Evolutionary conservation across 805 yeast species (phyloP).

Genomic region (Jamesozyma rosinii): DNA sequence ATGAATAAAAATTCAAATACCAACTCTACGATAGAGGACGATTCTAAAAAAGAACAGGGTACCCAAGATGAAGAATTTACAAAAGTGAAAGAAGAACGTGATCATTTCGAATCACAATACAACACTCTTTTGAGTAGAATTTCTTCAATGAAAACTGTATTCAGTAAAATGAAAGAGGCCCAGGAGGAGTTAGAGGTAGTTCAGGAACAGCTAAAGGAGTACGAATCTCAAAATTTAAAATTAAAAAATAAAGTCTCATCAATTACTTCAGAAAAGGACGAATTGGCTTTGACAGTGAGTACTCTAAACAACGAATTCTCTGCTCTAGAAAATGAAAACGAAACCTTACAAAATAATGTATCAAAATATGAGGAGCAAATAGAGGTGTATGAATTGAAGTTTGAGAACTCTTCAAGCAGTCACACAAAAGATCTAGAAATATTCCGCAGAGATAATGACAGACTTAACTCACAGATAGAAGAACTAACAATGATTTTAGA

Average conservation of each 20-base stretch:
- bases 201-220: conserved; percentile 41
- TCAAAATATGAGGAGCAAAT: conserved; percentile 38
- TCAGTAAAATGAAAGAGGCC: conserved; percentile 63
- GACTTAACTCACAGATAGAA: conserved; percentile 23
- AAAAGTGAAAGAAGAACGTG: conserved; percentile 42
- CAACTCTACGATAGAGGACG: neutral
- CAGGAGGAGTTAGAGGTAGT: conserved; percentile 51
- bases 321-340: conserved; percentile 43
- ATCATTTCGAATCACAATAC: conserved; percentile 48
- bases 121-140: conserved; percentile 52
- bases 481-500: conserved; percentile 34
- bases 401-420: conserved; percentile 33
- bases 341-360: conserved; percentile 45
- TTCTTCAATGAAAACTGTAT: conserved; percentile 65
- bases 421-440: conserved; percentile 29
- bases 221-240: conserved; percentile 36
- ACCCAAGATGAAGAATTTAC: conserved; percentile 12
- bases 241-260: conserved; percentile 30
- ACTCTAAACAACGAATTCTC: conserved; percentile 36
- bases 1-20: conserved; percentile 2
- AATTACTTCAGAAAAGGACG: conserved; percentile 28
- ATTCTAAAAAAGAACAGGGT: too few relatives aligned
- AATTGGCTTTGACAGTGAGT: conserved; percentile 27
- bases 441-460: conserved; percentile 12
- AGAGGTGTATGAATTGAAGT: conserved; percentile 31